These are phyloP conservation scores for Potentilla sterilis DNA, from an alignment of 306 rosid species.

Conservation along the genomic window DNA sequence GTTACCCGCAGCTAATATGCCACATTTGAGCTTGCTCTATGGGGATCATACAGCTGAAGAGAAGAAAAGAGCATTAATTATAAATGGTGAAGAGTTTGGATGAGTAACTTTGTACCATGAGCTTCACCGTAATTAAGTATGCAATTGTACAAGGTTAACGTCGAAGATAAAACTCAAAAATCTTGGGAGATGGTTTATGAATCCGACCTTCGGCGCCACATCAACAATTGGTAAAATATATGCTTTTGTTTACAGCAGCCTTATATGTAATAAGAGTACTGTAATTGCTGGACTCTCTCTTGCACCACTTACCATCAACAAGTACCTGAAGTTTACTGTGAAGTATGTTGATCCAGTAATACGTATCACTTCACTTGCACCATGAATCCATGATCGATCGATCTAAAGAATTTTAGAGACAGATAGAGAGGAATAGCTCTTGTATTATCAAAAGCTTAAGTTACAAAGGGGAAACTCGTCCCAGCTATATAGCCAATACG, in stretches of 20 bases:
- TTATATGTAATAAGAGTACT: not conserved
- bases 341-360: too few relatives aligned
- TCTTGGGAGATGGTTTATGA: constrained; percentile 82
- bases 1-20: constrained; percentile 58
- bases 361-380: too few relatives aligned
- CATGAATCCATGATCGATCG: too few relatives aligned
- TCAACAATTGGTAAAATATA: not conserved
- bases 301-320: not conserved
- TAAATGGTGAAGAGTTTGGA: constrained; percentile 50
- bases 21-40: constrained; percentile 75
- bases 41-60: constrained; percentile 60
- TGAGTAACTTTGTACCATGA: constrained; percentile 38
- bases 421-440: too few relatives aligned
- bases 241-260: not conserved
- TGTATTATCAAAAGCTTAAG: too few relatives aligned
- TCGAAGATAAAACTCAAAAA: constrained; percentile 54
- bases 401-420: too few relatives aligned
- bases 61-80: constrained; percentile 52
- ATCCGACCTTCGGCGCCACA: constrained; percentile 29
- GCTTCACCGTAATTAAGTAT: constrained; percentile 52
- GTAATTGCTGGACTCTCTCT: not conserved
- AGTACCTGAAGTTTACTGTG: too few relatives aligned
- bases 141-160: constrained; percentile 65
- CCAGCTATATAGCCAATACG: too few relatives aligned
- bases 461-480: too few relatives aligned